Evolutionary conservation across 495 filamentous ascomycete species (phyloP).

Genomic region (Trichoderma asperelloides): DNA sequence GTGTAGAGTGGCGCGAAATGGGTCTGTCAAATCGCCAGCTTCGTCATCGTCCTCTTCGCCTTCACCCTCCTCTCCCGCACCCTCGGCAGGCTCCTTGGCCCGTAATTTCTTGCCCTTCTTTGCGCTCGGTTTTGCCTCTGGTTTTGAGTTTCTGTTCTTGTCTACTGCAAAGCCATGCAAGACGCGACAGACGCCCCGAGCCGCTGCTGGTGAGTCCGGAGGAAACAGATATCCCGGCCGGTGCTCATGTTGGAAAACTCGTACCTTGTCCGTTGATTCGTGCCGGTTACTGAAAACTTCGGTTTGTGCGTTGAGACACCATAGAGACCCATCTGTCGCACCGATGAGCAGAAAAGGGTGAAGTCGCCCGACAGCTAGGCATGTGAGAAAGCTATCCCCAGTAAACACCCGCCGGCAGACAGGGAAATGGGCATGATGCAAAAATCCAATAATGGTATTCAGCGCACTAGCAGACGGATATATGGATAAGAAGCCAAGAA

Average conservation of each 20-base stretch:
- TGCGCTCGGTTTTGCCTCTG: constrained; percentile 44
- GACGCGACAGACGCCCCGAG: constrained; percentile 28
- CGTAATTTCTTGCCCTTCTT: constrained; percentile 29
- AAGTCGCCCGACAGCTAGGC: constrained; percentile 31
- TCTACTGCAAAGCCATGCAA: constrained; percentile 36
- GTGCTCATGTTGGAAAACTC: constrained; percentile 40
- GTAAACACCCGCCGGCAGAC: constrained; percentile 37
- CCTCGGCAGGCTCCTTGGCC: constrained; percentile 10
- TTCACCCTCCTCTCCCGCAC: constrained; percentile 26
- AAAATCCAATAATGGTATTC: constrained; percentile 37
- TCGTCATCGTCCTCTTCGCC: constrained; percentile 26
- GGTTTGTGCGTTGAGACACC: constrained; percentile 28
- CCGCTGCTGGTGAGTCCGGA: neutral
- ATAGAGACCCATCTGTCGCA: constrained; percentile 35
- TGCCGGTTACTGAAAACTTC: constrained; percentile 28
- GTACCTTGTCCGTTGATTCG: constrained; percentile 23
- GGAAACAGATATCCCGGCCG: constrained; percentile 12
- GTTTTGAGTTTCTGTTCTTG: constrained; percentile 49
- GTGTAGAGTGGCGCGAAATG: constrained; percentile 30
- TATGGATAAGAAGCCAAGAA: constrained; percentile 36
- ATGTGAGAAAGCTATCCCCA: constrained; percentile 33
- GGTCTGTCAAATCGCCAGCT: constrained; percentile 22
- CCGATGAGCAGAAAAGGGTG: constrained; percentile 38
- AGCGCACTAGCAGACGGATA: constrained; percentile 35
- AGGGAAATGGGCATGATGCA: constrained; percentile 36